phyloP scores from a whole-genome alignment of 805 yeast species.

The Candida ortonii region DNA sequence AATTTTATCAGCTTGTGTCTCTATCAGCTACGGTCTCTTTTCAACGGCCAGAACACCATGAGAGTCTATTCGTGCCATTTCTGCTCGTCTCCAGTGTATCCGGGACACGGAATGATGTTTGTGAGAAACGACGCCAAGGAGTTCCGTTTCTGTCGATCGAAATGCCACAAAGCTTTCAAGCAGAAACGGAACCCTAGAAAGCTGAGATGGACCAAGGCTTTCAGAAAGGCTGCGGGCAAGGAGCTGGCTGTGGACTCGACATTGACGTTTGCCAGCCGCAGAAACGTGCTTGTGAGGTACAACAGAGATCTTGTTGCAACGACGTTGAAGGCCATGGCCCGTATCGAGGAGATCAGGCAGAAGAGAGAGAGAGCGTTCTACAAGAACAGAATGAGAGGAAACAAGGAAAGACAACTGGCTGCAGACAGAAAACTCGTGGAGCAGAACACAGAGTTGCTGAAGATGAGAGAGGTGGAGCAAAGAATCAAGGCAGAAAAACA shows the following conservation, averaged over 20 bases:
- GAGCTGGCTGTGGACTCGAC: slow-evolving; percentile 97
- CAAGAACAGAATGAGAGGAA: slow-evolving; percentile 98
- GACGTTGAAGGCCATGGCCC: slow-evolving; percentile 90
- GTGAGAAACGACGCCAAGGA: slow-evolving; percentile 98
- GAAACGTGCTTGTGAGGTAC: slow-evolving; percentile 97
- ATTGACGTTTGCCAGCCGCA: slow-evolving; percentile 91
- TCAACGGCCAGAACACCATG: too few relatives aligned
- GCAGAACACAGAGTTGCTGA: slow-evolving; percentile 82
- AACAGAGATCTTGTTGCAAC: slow-evolving; percentile 94
- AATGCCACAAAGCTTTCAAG: slow-evolving; percentile 96
- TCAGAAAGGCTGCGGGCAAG: slow-evolving; percentile 98
- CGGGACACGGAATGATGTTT: slow-evolving; percentile 94
- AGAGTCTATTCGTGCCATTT: slow-evolving; percentile 91
- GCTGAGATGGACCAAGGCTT: slow-evolving; percentile 97
- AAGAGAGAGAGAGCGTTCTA: slow-evolving; percentile 98
- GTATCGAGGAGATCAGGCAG: slow-evolving; percentile 93
- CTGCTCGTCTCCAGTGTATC: slow-evolving; percentile 95
- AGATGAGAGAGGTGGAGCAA: slow-evolving; percentile 90
- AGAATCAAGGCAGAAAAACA: slow-evolving; percentile 70
- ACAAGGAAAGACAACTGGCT: slow-evolving; percentile 80
- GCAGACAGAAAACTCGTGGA: slow-evolving; percentile 87
- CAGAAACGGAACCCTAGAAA: slow-evolving; percentile 98
- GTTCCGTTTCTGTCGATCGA: slow-evolving; percentile 95
- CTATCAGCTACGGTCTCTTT: too few relatives aligned
- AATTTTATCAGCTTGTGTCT: too few relatives aligned